These are phyloP conservation scores for Achaetomium macrosporum DNA, from an alignment of 2,329 filamentous ascomycete genomes.

Conservation along the genomic window DNA sequence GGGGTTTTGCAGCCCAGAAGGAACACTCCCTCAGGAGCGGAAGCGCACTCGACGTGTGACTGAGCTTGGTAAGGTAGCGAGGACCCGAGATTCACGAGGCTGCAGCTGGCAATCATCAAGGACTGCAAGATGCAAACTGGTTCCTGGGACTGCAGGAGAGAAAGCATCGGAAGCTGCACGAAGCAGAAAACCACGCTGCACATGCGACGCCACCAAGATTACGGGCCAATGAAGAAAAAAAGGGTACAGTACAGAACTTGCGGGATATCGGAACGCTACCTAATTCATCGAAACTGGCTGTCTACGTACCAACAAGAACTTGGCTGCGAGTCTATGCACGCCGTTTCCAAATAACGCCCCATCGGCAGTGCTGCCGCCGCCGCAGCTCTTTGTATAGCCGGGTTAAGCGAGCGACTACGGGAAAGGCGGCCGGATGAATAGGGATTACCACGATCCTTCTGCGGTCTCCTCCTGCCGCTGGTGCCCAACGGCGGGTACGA, in stretches of 20 bases:
- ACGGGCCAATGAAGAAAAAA: background rate
- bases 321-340: background rate
- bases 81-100: background rate
- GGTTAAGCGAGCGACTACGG: conserved; percentile 9
- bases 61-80: background rate
- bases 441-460: background rate
- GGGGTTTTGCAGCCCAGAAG: background rate
- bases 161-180: background rate
- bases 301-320: background rate
- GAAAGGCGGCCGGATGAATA: conserved; percentile 7
- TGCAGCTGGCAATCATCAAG: background rate
- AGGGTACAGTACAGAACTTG: conserved; percentile 5
- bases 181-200: background rate
- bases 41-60: background rate
- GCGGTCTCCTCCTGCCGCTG: background rate
- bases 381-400: conserved; percentile 6
- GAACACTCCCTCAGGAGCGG: background rate
- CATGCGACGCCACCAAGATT: too few relatives aligned
- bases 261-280: background rate
- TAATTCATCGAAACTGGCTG: background rate
- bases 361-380: background rate
- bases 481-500: background rate
- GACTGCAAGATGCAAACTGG: background rate
- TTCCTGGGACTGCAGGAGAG: background rate
- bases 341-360: background rate